These are phyloP conservation scores for Dendrobium chrysotoxum DNA, from an alignment of 106 monocot genomes.

Conservation along the genomic window DNA sequence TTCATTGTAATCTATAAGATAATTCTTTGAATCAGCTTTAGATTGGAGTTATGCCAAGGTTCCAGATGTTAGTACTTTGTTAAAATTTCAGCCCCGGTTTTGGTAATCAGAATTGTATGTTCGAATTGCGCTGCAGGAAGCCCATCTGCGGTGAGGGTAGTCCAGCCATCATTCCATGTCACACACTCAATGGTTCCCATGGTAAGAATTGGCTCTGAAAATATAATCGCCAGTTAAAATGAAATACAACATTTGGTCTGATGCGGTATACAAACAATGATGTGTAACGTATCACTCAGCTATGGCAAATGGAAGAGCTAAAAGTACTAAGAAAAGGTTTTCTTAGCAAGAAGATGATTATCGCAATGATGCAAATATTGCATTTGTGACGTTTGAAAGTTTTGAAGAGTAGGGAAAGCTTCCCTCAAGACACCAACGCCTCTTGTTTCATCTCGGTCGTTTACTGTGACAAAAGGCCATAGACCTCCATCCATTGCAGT, in stretches of 20 bases:
- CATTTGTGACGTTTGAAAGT: neutral
- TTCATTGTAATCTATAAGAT: neutral
- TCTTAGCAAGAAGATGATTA: no score
- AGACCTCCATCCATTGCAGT: no score
- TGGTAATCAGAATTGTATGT: constrained; percentile 66
- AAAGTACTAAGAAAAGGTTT: neutral
- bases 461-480: no score
- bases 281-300: neutral
- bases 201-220: constrained; percentile 75
- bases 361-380: neutral
- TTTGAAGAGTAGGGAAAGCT: no score
- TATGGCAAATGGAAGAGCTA: neutral
- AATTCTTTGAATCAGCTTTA: neutral
- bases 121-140: constrained; percentile 65
- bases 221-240: neutral
- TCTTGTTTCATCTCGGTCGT: no score
- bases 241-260: neutral
- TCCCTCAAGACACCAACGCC: no score
- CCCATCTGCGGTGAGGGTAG: constrained; percentile 60
- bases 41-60: neutral
- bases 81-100: constrained; percentile 60
- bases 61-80: constrained; percentile 35
- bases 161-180: constrained; percentile 80
- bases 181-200: constrained; percentile 59
- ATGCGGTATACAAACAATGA: no score